Conservation (phyloP, 1,284 basidiomycete genomes). For the Boletellus sp. region DNA sequence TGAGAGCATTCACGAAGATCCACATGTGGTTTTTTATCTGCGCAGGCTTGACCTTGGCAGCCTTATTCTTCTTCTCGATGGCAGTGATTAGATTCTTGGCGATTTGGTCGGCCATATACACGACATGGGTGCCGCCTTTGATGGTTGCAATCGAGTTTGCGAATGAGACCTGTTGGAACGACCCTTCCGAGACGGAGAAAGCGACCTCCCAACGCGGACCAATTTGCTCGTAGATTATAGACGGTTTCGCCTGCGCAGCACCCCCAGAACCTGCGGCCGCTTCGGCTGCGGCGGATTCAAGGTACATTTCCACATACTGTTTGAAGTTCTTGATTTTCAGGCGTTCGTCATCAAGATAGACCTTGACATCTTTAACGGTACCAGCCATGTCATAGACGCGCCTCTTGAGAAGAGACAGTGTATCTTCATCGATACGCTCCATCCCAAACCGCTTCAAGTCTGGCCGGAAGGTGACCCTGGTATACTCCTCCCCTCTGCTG, state of each 20-base stretch:
- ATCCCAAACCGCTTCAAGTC: constrained; percentile 93
- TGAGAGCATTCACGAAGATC: constrained; percentile 95
- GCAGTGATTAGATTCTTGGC: constrained; percentile 78
- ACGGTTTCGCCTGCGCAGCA: constrained; percentile 71
- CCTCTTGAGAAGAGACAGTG: constrained; percentile 85
- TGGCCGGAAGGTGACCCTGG: constrained; percentile 92
- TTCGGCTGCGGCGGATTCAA: constrained; percentile 67
- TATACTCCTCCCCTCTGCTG: constrained; percentile 83
- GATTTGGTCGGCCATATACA: constrained; percentile 84
- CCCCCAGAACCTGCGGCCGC: constrained; percentile 68
- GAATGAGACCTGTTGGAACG: constrained; percentile 93
- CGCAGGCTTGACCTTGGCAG: constrained; percentile 83
- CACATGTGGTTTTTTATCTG: constrained; percentile 98
- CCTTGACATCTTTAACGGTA: constrained; percentile 91
- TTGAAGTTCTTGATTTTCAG: constrained; percentile 96
- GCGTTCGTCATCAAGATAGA: constrained; percentile 89
- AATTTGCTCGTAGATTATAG: constrained; percentile 81
- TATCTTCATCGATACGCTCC: constrained; percentile 90
- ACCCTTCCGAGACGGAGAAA: constrained; percentile 90
- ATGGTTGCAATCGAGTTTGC: constrained; percentile 97
- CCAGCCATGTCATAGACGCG: constrained; percentile 98
- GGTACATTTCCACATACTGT: constrained; percentile 95
- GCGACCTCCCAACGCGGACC: constrained; percentile 92
- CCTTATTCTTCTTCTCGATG: constrained; percentile 97
- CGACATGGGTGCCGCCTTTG: constrained; percentile 96